Base-by-base conservation (phyloP, 108 stramenopile species). In the Parietichytrium sp. region DNA sequence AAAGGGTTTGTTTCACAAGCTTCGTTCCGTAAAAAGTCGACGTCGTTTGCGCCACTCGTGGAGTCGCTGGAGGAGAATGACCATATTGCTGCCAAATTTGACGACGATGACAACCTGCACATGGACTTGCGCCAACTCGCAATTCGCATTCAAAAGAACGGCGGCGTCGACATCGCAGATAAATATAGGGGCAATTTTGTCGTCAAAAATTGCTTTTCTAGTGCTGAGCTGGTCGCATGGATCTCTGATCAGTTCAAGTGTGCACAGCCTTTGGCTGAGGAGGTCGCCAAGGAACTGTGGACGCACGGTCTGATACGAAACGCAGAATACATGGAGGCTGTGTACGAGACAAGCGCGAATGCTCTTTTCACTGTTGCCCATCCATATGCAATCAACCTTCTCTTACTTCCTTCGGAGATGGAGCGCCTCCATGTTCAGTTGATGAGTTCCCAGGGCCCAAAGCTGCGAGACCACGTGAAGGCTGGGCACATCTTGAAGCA, bases 321-420 rank as follows among this genome's bases (percentile, higher is more conserved):
- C 33, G 61, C 61, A 25, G 61, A 72, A 72, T 13, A 72, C 20
- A 36, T n/a, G 6, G 36, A 72, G 23, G 25, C 20, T 25, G 15
- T 42, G 6, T 72, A 45, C 33, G 10, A 10, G 13, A 42, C 45
- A 33, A 72, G 33, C 3, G 61, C 36, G 33, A n/a, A 15, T 20
- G 25, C 61, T 18, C 45, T 72, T 42, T 72, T 45, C 45, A 33
- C 23, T 6, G 61, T 72, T 0, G 61, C 61, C 20, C 61, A 72
- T n/a, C 61, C 61, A 15, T 72, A 72, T 20, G 61, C 61, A 16
- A 72, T 72, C 42, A 72, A 72, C 20, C 2, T 72, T 10, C 25
- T 72, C n/a, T 42, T 72, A 10, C 33, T 72, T 16, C 61, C 61
- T 25, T 72, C 61, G 16, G 61, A 72, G 33, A 72, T 72, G 61